phyloP scores from a whole-genome alignment of 257 asterid genomes.

The Solanum lignicaule region DNA sequence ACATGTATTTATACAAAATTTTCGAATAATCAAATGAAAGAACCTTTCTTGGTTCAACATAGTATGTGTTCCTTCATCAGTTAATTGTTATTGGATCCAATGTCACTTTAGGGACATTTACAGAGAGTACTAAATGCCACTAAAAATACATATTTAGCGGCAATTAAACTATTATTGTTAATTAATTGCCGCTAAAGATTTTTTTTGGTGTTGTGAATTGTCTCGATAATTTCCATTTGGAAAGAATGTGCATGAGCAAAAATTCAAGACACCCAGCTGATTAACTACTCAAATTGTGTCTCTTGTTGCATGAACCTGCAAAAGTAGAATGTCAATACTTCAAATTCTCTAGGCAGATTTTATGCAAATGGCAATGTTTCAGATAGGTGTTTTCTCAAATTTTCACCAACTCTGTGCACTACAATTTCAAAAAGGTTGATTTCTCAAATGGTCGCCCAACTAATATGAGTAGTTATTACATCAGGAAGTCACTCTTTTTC shows the following conservation, averaged over 20 bases:
- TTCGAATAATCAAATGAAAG: background rate
- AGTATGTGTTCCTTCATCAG: background rate
- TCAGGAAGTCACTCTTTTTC: background rate
- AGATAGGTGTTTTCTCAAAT: background rate
- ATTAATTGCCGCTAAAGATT: too few species aligned
- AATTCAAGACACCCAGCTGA: background rate
- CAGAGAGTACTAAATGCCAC: too few species aligned
- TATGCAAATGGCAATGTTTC: background rate
- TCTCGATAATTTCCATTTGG: background rate
- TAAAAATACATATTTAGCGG: background rate
- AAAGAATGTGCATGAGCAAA: background rate
- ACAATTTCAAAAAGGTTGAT: background rate
- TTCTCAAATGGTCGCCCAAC: background rate
- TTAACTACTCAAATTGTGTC: background rate
- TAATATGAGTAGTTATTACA: background rate
- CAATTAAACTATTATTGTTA: too few species aligned
- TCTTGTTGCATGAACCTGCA: background rate
- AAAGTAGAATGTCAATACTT: background rate
- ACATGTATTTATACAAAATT: background rate
- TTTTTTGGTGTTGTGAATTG: background rate
- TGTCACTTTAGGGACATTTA: background rate
- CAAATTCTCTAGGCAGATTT: background rate
- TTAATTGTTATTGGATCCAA: background rate
- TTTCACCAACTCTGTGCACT: background rate
- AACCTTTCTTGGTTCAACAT: background rate